Percentiles rank a stretch among this genome's conserved stretches.
These are phyloP conservation scores for Asparagopsis taxiformis DNA, from an alignment of 31 red algal species.

Conservation along the genomic window DNA sequence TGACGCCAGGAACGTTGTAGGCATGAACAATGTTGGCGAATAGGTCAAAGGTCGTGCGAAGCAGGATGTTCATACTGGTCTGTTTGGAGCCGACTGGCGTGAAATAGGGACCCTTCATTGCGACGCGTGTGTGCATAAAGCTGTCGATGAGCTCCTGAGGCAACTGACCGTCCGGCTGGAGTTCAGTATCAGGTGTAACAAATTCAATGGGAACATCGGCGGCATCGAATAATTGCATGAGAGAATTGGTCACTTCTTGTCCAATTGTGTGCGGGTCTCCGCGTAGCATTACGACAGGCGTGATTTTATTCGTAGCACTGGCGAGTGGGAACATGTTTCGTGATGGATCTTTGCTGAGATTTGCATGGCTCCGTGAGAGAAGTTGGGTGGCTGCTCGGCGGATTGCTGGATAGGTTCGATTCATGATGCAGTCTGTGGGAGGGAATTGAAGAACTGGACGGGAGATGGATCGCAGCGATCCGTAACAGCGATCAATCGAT, in stretches of 20 bases:
- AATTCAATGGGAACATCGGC: slow-evolving; percentile 84
- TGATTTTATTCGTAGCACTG: slow-evolving; percentile 19
- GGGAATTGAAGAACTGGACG: background rate
- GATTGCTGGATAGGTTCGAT: background rate
- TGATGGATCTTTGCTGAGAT: slow-evolving; percentile 20
- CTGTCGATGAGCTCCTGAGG: slow-evolving; percentile 66
- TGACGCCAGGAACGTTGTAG: slow-evolving; percentile 89
- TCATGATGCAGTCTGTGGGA: background rate
- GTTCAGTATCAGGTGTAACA: slow-evolving; percentile 34
- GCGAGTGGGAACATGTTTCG: slow-evolving; percentile 66
- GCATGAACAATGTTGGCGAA: slow-evolving; percentile 94
- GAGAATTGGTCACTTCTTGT: slow-evolving; percentile 57
- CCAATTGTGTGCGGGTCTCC: slow-evolving; percentile 89
- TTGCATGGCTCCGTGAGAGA: slow-evolving; percentile 15
- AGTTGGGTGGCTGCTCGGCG: slow-evolving; percentile 2
- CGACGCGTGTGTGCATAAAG: slow-evolving; percentile 74
- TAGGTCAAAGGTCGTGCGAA: slow-evolving; percentile 78
- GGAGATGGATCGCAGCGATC: background rate
- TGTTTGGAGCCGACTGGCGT: slow-evolving; percentile 58
- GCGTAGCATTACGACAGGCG: slow-evolving; percentile 65
- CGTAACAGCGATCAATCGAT: too few species aligned
- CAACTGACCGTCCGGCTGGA: slow-evolving; percentile 57
- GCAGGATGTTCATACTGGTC: slow-evolving; percentile 77
- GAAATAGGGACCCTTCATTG: slow-evolving; percentile 93
- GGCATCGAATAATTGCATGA: slow-evolving; percentile 81